Base-by-base conservation (phyloP, 805 yeast genomes). In the Starmerella davenportii region DNA sequence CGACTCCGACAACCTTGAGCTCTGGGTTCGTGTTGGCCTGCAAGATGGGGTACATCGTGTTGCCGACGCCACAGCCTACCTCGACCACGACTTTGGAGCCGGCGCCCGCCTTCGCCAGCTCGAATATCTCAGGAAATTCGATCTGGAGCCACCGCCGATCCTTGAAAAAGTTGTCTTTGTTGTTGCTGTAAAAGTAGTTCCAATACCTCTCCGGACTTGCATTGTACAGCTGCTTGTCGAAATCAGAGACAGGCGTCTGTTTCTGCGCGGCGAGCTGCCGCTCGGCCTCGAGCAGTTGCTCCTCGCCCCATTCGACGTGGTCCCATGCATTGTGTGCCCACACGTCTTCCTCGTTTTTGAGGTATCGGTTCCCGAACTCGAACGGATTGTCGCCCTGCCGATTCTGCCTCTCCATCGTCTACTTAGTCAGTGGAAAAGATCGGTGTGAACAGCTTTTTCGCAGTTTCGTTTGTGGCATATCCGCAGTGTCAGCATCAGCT, bases 31-130 rank as follows among this genome's bases (percentile, higher is more conserved):
- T 66, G 56, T 90, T 90, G 49, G 78, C 84, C 39, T 68, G 68
- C 41, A 90, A 61, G 17, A 90, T 76, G 4, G 98, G 98, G 57
- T 78, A 90, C 64, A 90, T 70, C 0, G 98, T 90, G 57, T 90
- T 90, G 9, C 98, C 98, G 4, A 95, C 96, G 40, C 98, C 98
- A 61, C 98, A 90, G 3, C 98, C 98, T 35, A 90, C 77, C 58
- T 90, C 98, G 39, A 90, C 66, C 25, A 90, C 76, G 3, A 76
- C 72, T 18, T 68, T 66, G 4, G 76, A 70, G n/a, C 82, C 78
- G 5, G 76, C 66, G 47, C 75, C 78, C 19, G 70, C 68, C 44
- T 72, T 71, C 3, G 93, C 81, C 4, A 81, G 78, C 43, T 75
- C 76, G 53, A 78, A 87, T 27, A 90, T 59, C 13, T 71, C 62